Evolutionary conservation across 2,329 filamentous ascomycete species (phyloP).

Genomic region (Nigrospora sphaerica): DNA sequence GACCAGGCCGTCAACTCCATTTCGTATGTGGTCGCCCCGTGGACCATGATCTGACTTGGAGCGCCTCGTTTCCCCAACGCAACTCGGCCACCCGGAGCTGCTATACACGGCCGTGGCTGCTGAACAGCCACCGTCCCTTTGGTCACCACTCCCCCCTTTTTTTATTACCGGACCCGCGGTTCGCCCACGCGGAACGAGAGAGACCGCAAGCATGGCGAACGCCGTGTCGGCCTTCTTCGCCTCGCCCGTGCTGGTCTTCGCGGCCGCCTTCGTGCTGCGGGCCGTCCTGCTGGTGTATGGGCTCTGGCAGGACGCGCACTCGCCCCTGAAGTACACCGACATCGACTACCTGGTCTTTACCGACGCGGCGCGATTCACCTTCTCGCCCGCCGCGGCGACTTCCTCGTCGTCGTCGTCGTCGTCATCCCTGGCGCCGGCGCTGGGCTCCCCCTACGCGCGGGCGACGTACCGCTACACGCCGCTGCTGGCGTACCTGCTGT

Average conservation of each 20-base stretch:
- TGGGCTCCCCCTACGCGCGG: slow-evolving; percentile 68
- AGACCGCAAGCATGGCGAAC: slow-evolving; percentile 11
- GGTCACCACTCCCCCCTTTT: too few species aligned
- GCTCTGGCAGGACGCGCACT: slow-evolving; percentile 85
- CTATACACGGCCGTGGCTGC: too few species aligned
- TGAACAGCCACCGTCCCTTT: too few species aligned
- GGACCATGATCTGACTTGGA: too few species aligned
- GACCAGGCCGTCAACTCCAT: too few species aligned
- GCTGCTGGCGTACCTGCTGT: slow-evolving; percentile 81
- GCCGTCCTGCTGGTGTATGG: slow-evolving; percentile 75
- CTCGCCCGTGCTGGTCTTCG: slow-evolving; percentile 43
- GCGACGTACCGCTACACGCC: slow-evolving; percentile 98
- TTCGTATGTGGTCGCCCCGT: too few species aligned
- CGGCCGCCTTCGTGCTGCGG: slow-evolving; percentile 58
- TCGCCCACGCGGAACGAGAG: too few species aligned
- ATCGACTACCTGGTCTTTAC: slow-evolving; percentile 99
- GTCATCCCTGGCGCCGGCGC: slow-evolving; percentile 76
- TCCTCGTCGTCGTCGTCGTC: slow-evolving; percentile 81
- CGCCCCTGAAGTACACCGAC: slow-evolving; percentile 94
- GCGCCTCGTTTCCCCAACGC: too few species aligned
- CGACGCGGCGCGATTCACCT: slow-evolving; percentile 71
- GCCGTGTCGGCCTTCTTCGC: slow-evolving; percentile 24
- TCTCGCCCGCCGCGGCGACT: slow-evolving; percentile 10
- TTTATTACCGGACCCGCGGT: too few species aligned
- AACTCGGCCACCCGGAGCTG: too few species aligned